These are phyloP conservation scores for Yueomyces sp. DNA, from an alignment of 1,139 yeast species.

Conservation along the genomic window DNA sequence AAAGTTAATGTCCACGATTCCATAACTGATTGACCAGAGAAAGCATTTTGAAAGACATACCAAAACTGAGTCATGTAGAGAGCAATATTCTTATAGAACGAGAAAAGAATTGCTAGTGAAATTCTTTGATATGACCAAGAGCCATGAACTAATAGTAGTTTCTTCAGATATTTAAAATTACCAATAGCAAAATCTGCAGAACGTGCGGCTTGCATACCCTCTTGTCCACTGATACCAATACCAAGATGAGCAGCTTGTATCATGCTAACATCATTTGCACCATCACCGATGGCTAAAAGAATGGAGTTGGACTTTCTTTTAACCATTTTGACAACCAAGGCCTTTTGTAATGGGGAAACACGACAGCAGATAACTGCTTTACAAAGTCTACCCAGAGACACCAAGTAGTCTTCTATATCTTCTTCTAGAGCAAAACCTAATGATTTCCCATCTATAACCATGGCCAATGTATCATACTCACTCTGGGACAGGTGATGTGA, in stretches of 20 bases:
- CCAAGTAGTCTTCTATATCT: conserved; percentile 64
- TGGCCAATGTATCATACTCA: conserved; percentile 73
- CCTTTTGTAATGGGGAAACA: conserved; percentile 95
- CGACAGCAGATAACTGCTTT: conserved; percentile 96
- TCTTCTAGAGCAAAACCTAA: conserved; percentile 73
- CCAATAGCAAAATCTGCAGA: conserved; percentile 97
- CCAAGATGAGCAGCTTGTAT: conserved; percentile 99
- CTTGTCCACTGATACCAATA: conserved; percentile 97
- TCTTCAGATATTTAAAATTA: conserved; percentile 77
- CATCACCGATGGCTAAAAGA: conserved; percentile 91
- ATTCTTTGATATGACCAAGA: conserved; percentile 96
- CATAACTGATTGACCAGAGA: conserved; percentile 88
- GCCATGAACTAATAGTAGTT: conserved; percentile 84
- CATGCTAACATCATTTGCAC: conserved; percentile 98
- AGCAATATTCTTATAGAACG: conserved; percentile 91
- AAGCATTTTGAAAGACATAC: conserved; percentile 88
- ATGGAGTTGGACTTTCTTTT: conserved; percentile 68
- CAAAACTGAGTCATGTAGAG: conserved; percentile 97
- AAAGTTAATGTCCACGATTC: conserved; percentile 98
- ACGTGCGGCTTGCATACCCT: conserved; percentile 98
- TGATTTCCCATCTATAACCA: conserved; percentile 90
- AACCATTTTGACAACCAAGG: conserved; percentile 87
- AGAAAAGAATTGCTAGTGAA: conserved; percentile 81
- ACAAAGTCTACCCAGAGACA: conserved; percentile 75
- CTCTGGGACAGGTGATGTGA: conserved; percentile 52